These are phyloP conservation scores for Apostasia shenzhenica DNA, from an alignment of 106 monocot genomes.

Conservation along the genomic window DNA sequence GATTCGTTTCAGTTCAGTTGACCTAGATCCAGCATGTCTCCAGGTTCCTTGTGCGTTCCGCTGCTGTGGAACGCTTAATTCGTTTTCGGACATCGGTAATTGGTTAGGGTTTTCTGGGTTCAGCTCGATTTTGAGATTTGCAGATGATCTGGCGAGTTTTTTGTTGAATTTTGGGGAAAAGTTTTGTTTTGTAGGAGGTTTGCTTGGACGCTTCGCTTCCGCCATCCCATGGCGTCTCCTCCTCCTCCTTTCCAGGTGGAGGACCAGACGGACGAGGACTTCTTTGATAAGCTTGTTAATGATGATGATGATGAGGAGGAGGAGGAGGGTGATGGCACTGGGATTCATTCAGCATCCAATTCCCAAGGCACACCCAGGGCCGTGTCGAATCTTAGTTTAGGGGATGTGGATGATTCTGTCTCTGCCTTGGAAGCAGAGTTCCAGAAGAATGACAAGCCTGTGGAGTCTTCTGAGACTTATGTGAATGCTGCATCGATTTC, in stretches of 20 bases:
- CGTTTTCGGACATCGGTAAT: background rate
- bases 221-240: slow-evolving; percentile 32
- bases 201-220: background rate
- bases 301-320: slow-evolving; percentile 32
- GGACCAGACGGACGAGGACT: slow-evolving; percentile 95
- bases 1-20: background rate
- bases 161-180: background rate
- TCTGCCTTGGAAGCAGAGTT: slow-evolving; percentile 19
- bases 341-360: slow-evolving; percentile 4
- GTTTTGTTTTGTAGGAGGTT: background rate
- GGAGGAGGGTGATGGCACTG: slow-evolving; percentile 3
- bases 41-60: background rate
- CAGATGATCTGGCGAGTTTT: background rate
- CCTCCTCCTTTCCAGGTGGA: slow-evolving; percentile 31
- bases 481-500: slow-evolving; percentile 5
- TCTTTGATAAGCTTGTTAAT: slow-evolving; percentile 80
- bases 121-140: slow-evolving; percentile 1
- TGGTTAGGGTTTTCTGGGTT: slow-evolving; percentile 11
- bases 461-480: slow-evolving; percentile 3
- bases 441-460: background rate
- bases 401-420: slow-evolving; percentile 20
- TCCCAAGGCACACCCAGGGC: slow-evolving; percentile 22
- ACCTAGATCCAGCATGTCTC: background rate
- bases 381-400: slow-evolving; percentile 38
- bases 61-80: background rate